Base-by-base conservation (phyloP, 768 basidiomycete species). In the Naganishia randhawae region DNA sequence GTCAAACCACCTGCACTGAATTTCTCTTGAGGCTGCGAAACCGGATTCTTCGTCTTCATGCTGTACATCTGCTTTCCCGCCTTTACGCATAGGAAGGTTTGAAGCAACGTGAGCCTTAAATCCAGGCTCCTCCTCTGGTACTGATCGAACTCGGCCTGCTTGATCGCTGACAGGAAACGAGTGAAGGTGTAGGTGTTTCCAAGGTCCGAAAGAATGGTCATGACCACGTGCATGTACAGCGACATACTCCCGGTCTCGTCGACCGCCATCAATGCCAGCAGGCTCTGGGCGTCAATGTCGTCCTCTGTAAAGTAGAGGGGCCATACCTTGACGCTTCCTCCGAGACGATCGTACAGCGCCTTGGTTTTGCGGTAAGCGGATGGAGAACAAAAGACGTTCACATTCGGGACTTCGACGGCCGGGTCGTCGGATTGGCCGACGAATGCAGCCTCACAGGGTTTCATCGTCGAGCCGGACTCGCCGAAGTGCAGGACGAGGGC, bases 381-480 rank as follows among this genome's bases (percentile, higher is more conserved):
- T 5, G 67, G 67, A 11, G 67, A 68, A 42, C 67, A 68, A 33
- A 68, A 68, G 32, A 68, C 67, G 33, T 48, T 61, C 17, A 68
- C 67, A 2, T 42, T 16, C 8, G 67, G 67, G 25, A 39, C 33
- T 9, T 54, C 51, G 52, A 66, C 52, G 3, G 53, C 19, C 0
- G 65, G 65, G 35, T 33, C 33, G 11, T 66, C 65, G 5, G 51
- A 66, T 25, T 53, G 48, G 17, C 67, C 67, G 7, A 68, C 61
- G n/a, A 63, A 68, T 0, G 67, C 57, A 11, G 67, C 67, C 52
- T 68, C 67, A 29, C 67, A 68, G 3, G 67, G 67, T 50, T 68
- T 68, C 31, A 39, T 27, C 10, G 61, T 39, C n/a, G 50, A 37
- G 4, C 67, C 67, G 37, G 55, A 53, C 45, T 68, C 67, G 10